Evolutionary conservation across 345 rosid species (phyloP), one percentile per base, ranked within the genome.

Genomic region (Hypericum androsaemum): DNA sequence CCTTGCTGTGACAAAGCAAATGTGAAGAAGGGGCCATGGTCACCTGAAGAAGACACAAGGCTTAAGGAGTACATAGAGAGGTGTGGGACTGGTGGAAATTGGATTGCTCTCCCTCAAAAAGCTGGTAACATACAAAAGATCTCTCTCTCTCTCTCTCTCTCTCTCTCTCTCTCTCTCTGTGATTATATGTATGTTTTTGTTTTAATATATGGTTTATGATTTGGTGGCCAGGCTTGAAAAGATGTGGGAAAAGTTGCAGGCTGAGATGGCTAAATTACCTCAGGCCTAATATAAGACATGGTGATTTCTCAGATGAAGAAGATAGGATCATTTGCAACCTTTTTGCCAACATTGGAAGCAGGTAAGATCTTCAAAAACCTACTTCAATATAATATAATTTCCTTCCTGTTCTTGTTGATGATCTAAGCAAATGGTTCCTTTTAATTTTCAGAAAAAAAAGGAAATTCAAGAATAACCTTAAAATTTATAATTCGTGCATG

Each of bases 221-320:
- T 47, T 12, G 43, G 9, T 43, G 7, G 15, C 38, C 54, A 86
- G 97, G 94, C 45, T 67, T 89, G 62, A 84, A 72, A 72, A 89
- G 97, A 72, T 86, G 97, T 77, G 97, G 97, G 28, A 89, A 89
- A 76, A 89, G 97, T 69, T 89, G 97, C 65, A 83, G 95, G 67
- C 59, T 89, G 65, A 77, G 97, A 71, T 89, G 97, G 97, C 80
- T 89, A 9, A 89, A 89, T 78, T 89, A 89, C 72, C 80, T 89
- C 47, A 83, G 97, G 69, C 97, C 97, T 6, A 80, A 89, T 62
- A 80, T 89, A 51, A 89, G 83, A 66, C 97, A 89, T 77, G 97
- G 97, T 38, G 90, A 81, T 56, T 88, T 88, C 71, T 74, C 94
- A 61, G 92, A 73, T 43, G 88, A 82, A 17, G 97, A 89, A 67